phyloP scores from a whole-genome alignment of 257 asterid species.

The Solanum pimpinellifolium region DNA sequence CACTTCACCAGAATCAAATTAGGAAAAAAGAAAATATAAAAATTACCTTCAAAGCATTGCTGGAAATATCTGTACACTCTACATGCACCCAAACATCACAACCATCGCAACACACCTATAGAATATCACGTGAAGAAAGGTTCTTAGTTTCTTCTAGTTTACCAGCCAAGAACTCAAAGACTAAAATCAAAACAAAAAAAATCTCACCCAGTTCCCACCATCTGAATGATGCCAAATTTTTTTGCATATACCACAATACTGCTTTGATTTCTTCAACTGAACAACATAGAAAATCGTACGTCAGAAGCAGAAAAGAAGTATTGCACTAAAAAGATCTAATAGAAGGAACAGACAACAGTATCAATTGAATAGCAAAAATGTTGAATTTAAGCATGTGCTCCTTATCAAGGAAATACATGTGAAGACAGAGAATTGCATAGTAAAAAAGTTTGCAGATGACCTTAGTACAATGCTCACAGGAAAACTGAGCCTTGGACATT shows the following conservation, averaged over 20 bases:
- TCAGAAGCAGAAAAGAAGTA: background rate
- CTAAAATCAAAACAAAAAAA: conserved; percentile 1
- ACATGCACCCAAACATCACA: conserved; percentile 98
- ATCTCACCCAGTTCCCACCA: conserved; percentile 93
- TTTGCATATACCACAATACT: conserved; percentile 86
- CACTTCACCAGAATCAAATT: conserved; percentile 3
- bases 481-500: conserved; percentile 24
- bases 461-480: conserved; percentile 83
- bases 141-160: background rate
- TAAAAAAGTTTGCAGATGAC: conserved; percentile 20
- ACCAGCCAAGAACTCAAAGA: conserved; percentile 5
- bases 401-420: background rate
- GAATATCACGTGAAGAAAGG: background rate
- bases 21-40: background rate
- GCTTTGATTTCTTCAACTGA: conserved; percentile 72
- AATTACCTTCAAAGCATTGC: conserved; percentile 50
- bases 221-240: conserved; percentile 89
- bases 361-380: background rate
- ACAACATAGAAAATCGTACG: conserved; percentile 9
- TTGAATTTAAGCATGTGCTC: background rate
- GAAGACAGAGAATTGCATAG: background rate
- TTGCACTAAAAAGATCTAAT: background rate
- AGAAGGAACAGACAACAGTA: background rate
- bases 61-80: conserved; percentile 67
- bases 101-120: conserved; percentile 80